phyloP scores from a whole-genome alignment of 192 early-diverging fungal genomes.

The Podila clonocystis region DNA sequence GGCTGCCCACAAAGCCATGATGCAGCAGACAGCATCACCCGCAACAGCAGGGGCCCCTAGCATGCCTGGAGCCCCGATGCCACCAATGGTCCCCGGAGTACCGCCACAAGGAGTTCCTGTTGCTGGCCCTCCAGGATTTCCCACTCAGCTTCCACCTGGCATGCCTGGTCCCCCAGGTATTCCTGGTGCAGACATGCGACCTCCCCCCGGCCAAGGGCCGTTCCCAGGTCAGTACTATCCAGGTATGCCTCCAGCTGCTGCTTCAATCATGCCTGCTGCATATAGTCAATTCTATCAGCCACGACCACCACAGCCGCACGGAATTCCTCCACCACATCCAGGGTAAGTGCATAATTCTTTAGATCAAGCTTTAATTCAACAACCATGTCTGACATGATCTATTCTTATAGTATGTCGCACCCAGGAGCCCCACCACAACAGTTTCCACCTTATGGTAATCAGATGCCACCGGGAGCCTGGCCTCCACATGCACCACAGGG shows the following conservation, averaged over 20 bases:
- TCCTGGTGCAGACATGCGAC: slow-evolving; percentile 11
- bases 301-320: slow-evolving; percentile 34
- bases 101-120: slow-evolving; percentile 9
- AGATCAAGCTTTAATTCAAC: not conserved
- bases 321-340: slow-evolving; percentile 33
- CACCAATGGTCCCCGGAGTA: slow-evolving; percentile 3
- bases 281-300: slow-evolving; percentile 68
- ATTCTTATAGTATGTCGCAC: slow-evolving; percentile 39
- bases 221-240: slow-evolving; percentile 54
- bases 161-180: slow-evolving; percentile 15
- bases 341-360: slow-evolving; percentile 23
- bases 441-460: slow-evolving; percentile 47
- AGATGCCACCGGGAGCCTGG: slow-evolving; percentile 41
- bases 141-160: slow-evolving; percentile 22
- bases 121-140: slow-evolving; percentile 6
- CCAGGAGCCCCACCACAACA: slow-evolving; percentile 30
- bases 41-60: slow-evolving; percentile 19
- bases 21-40: slow-evolving; percentile 36
- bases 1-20: slow-evolving; percentile 61
- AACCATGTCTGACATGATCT: not conserved
- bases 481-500: slow-evolving; percentile 24
- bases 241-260: slow-evolving; percentile 53
- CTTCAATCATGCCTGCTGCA: slow-evolving; percentile 61
- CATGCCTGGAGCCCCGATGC: slow-evolving; percentile 3
- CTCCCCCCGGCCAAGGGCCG: slow-evolving; percentile 19